Evolutionary conservation across 1,284 basidiomycete genomes (phyloP).

Genomic region (Papiliotrema flavescens): DNA sequence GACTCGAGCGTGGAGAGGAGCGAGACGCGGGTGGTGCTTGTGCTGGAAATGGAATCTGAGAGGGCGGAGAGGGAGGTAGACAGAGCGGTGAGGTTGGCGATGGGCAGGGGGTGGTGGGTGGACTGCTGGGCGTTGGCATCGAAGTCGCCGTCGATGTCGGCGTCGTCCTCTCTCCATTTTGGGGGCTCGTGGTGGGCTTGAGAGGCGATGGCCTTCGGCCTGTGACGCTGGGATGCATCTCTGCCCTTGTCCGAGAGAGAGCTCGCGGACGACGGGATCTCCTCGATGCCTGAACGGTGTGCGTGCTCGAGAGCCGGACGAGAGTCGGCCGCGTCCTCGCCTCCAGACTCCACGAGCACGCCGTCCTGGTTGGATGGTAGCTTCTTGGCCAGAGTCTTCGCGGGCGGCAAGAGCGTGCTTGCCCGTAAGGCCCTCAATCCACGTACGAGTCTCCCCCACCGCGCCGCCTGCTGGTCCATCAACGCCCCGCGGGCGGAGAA

Average conservation of each 20-base stretch:
- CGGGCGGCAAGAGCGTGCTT: background rate
- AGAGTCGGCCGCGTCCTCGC: background rate
- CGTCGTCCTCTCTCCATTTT: too few relatives aligned
- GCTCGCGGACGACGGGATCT: conserved; percentile 11
- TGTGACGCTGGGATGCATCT: background rate
- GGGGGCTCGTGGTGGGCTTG: background rate
- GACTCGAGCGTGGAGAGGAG: conserved; percentile 41
- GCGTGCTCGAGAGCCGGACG: background rate
- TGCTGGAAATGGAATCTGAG: conserved; percentile 30
- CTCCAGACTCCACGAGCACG: too few relatives aligned
- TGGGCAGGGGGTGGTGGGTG: conserved; percentile 7
- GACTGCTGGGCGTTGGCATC: too few relatives aligned
- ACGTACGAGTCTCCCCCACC: conserved; percentile 17
- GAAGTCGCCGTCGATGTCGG: too few relatives aligned
- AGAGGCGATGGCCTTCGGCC: background rate
- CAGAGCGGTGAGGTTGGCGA: conserved; percentile 14
- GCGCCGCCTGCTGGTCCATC: conserved; percentile 32
- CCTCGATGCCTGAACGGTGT: conserved; percentile 6
- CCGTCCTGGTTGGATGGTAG: too few relatives aligned
- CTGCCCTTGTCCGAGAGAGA: background rate
- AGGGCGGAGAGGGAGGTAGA: conserved; percentile 20
- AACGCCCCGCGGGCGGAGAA: conserved; percentile 43
- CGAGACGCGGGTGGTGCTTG: conserved; percentile 44
- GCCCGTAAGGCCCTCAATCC: conserved; percentile 19
- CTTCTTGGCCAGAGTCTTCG: too few relatives aligned